phyloP scores from a whole-genome alignment of 139 green algal genomes.

The Chlamydomonas sp. region DNA sequence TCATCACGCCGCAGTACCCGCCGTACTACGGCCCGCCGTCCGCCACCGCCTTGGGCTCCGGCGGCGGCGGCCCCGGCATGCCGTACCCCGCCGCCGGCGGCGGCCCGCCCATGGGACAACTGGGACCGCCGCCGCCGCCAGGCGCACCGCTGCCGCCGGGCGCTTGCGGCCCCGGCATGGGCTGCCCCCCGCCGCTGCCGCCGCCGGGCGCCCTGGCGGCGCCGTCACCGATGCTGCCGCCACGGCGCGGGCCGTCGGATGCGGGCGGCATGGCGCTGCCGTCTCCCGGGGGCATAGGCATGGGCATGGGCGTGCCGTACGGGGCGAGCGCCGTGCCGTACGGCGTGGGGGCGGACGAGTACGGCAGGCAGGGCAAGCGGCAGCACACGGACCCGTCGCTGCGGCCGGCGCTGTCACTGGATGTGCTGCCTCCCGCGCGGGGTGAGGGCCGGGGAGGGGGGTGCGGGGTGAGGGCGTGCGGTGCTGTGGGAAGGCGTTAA shows the following conservation, averaged over 20 bases:
- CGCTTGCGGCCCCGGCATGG: no score
- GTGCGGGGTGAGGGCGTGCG: no score
- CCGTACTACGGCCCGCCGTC: no score
- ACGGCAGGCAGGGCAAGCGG: constrained; percentile 3
- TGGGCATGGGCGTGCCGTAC: not conserved
- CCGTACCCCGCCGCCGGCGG: no score
- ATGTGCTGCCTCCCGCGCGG: constrained; percentile 26
- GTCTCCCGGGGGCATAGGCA: not conserved
- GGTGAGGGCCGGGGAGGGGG: not conserved
- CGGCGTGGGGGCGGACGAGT: not conserved
- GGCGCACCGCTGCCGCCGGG: no score
- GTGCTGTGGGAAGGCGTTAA: no score
- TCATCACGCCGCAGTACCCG: not conserved
- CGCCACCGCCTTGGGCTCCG: not conserved
- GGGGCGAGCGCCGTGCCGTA: no score
- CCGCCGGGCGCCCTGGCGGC: not conserved
- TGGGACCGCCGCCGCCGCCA: no score
- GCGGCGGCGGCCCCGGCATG: not conserved
- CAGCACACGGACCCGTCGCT: constrained; percentile 4
- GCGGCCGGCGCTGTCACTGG: constrained; percentile 3
- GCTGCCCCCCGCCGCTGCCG: not conserved
- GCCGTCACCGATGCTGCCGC: not conserved
- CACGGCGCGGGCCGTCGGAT: not conserved
- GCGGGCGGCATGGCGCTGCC: constrained; percentile 17
- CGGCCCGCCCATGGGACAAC: no score